Percentiles rank a stretch among this genome's conserved stretches.
phyloP scores from a whole-genome alignment of 2,329 filamentous ascomycete species.

The Chaetomiaceae sp. region DNA sequence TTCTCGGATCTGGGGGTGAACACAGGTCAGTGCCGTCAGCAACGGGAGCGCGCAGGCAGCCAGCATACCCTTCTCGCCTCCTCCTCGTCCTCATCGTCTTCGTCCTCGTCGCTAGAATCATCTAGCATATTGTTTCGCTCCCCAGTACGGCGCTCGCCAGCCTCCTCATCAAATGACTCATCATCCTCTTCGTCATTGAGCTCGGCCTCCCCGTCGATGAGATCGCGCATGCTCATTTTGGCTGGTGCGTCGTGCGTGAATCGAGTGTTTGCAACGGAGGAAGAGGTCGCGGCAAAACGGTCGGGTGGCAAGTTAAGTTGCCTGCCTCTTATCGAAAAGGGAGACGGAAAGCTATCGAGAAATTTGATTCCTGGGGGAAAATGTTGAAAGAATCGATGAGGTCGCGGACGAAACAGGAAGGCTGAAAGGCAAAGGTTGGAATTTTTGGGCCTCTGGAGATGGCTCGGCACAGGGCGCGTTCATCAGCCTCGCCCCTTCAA shows the following conservation, averaged over 20 bases:
- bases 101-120: constrained; percentile 88
- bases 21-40: constrained; percentile 13
- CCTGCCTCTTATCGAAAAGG: too few relatives aligned
- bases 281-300: not conserved
- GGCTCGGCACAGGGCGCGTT: constrained; percentile 2
- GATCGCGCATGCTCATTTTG: constrained; percentile 65
- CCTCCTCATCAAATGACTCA: constrained; percentile 74
- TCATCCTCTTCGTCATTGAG: constrained; percentile 83
- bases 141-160: constrained; percentile 48
- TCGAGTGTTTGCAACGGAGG: not conserved
- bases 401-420: not conserved
- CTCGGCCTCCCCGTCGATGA: constrained; percentile 75
- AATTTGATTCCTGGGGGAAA: not conserved
- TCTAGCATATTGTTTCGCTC: constrained; percentile 51
- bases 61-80: constrained; percentile 70
- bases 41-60: constrained; percentile 10
- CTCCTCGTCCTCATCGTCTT: constrained; percentile 87
- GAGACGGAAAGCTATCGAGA: too few relatives aligned
- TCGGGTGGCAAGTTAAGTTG: not conserved
- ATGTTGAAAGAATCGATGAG: constrained; percentile 8
- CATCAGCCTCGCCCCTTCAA: constrained; percentile 11
- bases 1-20: constrained; percentile 66
- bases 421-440: constrained; percentile 8
- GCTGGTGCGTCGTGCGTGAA: constrained; percentile 5
- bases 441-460: constrained; percentile 7